Percentiles rank a stretch among this genome's conserved stretches.
phyloP scores from a whole-genome alignment of 805 yeast species.

The Yarrowia porcina region DNA sequence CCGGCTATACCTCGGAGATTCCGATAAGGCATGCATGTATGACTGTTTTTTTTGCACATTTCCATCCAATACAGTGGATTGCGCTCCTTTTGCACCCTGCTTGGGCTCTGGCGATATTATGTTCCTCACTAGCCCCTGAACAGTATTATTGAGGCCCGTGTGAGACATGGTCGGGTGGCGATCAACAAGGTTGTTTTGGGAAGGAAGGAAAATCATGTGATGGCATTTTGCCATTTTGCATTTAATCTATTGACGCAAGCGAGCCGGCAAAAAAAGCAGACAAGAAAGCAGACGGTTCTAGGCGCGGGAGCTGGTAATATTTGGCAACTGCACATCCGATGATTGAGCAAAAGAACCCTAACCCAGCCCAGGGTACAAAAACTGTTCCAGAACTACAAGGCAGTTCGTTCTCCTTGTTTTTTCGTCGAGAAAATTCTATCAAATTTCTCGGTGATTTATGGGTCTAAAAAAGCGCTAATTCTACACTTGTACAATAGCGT shows the following conservation, averaged over 20 bases:
- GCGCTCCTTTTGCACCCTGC: background rate
- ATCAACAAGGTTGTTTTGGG: background rate
- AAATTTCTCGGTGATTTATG: background rate
- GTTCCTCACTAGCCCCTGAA: background rate
- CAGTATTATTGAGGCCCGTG: background rate
- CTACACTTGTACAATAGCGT: too few relatives aligned
- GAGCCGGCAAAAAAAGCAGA: background rate
- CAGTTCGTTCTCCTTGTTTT: too few relatives aligned
- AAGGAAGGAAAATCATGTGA: background rate
- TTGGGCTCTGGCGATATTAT: background rate
- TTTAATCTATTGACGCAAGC: slow-evolving; percentile 4
- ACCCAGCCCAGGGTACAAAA: too few relatives aligned
- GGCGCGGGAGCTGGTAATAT: too few relatives aligned
- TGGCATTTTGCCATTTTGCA: background rate
- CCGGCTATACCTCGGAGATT: too few relatives aligned
- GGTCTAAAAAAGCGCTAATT: background rate
- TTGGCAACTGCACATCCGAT: too few relatives aligned
- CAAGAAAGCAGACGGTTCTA: too few relatives aligned
- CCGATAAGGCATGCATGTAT: background rate
- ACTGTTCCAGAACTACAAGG: too few relatives aligned
- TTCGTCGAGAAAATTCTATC: too few relatives aligned
- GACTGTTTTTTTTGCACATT: background rate
- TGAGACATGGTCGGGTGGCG: background rate
- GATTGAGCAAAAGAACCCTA: too few relatives aligned
- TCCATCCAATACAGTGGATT: background rate